Conservation (phyloP, 306 rosid species). For the Lupinus albus region DNA sequence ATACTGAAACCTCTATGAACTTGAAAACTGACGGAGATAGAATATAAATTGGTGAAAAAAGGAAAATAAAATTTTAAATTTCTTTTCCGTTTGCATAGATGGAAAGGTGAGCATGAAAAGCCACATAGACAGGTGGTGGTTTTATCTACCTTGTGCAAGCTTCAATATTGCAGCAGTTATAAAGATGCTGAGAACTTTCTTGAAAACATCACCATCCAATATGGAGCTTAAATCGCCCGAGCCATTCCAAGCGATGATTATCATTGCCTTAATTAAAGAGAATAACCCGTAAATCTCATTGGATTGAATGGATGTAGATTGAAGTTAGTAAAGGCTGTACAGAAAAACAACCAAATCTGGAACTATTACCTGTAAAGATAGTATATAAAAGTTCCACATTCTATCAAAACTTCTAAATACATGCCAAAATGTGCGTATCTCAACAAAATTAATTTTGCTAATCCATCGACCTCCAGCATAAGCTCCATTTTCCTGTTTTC, state of each 20-base stretch:
- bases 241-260: constrained; percentile 88
- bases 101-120: constrained; percentile 16
- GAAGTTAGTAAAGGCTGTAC: constrained; percentile 23
- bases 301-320: constrained; percentile 34
- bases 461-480: constrained; percentile 54
- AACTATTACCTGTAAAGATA: constrained; percentile 78
- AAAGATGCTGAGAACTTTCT: constrained; percentile 87
- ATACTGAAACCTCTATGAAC: constrained; percentile 28
- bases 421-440: constrained; percentile 92
- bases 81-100: constrained; percentile 14
- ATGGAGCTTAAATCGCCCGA: constrained; percentile 65
- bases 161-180: constrained; percentile 94
- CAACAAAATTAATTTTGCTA: constrained; percentile 88
- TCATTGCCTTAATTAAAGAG: constrained; percentile 72
- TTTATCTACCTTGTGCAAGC: constrained; percentile 84
- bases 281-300: constrained; percentile 34
- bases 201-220: constrained; percentile 76
- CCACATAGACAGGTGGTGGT: constrained; percentile 29
- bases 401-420: constrained; percentile 93
- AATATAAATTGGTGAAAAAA: constrained; percentile 1
- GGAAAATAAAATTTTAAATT: background rate
- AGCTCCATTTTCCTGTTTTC: constrained; percentile 55
- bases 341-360: constrained; percentile 18
- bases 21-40: background rate
- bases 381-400: constrained; percentile 93